Evolutionary conservation across 257 asterid genomes (phyloP), one percentile per base, ranked within the genome.

Genomic region (Solanum piurae): DNA sequence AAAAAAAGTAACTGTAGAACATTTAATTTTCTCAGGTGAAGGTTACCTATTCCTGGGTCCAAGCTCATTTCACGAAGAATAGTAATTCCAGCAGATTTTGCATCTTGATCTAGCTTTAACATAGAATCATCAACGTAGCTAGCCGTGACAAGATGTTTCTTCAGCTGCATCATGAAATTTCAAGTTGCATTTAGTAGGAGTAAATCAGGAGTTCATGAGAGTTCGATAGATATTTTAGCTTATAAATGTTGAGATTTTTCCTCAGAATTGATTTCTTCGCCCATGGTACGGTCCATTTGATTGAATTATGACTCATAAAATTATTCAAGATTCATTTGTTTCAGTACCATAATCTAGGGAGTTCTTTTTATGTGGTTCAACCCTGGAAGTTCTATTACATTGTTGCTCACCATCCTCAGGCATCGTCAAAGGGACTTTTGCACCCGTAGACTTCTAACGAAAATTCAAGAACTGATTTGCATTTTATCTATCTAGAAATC

Each of bases 1-100:
- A 55, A 55, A 27, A 2, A 9, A 79, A 16, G 62, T 1, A 46
- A 34, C 40, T 33, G 6, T 21, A 21, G 27, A 72, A 10, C 66
- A 44, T 73, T 40, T 31, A 34, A 14, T 34, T 71, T 60, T 40
- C 14, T 27, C 7, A 25, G 80, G 37, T 68, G 25, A 49, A 86
- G 66, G 42, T 91, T 94, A 95, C 99, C 99, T 73, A 97, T 95
- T 91, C 99, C 99, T 66, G 98, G 99, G 91, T 97, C 98, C 96
- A 97, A 92, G 55, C 99, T 98, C 99, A 97, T 97, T 93, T 97
- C 99, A 85, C 98, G 95, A 69, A 97, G 95, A 94, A 97, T 93
- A 38, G 97, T 92, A 84, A 97, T 82, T 84, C 95, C 96, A 37
- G 96, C 91, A 84, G 64, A 77, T 91, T 95, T 97, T 58, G 99